Base-by-base conservation (phyloP, 1,284 basidiomycete genomes). In the Ganoderma multipileum region DNA sequence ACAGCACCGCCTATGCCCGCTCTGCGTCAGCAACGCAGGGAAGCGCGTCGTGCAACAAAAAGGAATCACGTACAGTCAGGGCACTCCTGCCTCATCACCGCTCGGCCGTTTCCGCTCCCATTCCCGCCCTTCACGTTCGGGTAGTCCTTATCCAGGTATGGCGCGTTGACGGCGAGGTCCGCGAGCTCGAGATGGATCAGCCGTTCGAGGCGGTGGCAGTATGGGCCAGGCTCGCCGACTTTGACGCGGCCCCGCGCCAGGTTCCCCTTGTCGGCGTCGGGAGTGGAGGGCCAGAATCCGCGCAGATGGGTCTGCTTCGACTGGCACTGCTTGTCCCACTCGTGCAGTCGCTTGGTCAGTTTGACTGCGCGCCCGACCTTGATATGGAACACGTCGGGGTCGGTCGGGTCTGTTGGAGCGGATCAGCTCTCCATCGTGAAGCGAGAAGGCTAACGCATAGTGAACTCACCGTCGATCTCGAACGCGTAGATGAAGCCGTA, bases 401-500 rank as follows among this genome's bases (percentile, higher is more conserved):
- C 20, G 76, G 76, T 7, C 75, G 76, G 30, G 77, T 74, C 50
- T 80, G 70, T 74, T 83, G 78, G 6, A 16, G 23, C 23, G 38
- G 41, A 1, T 41, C 58, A 36, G 39, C 23, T 12, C 20, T 54
- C 76, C 30, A 16, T 38, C 16, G 3, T 23, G 30, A 23, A 28
- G 28, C 20, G 54, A 20, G n/a, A 11, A 14, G n/a, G 3, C n/a
- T 47, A 26, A 3, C 12, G 47, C 6, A 12, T 39, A 1, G 11
- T 0, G 30, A 8, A 68, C 77, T 42, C 76, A 91, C 91, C 89
- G 76, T 87, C 84, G 68, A 94, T 91, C 78, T 94, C 90, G 76
- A 90, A 93, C 0, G 89, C 86, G 71, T 95, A 95, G 63, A 95
- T 94, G 73, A 92, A 94, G 0, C 93, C 93, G 2, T 83, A 79